phyloP scores from a whole-genome alignment of 768 basidiomycete genomes.

The Lentinula aciculospora region DNA sequence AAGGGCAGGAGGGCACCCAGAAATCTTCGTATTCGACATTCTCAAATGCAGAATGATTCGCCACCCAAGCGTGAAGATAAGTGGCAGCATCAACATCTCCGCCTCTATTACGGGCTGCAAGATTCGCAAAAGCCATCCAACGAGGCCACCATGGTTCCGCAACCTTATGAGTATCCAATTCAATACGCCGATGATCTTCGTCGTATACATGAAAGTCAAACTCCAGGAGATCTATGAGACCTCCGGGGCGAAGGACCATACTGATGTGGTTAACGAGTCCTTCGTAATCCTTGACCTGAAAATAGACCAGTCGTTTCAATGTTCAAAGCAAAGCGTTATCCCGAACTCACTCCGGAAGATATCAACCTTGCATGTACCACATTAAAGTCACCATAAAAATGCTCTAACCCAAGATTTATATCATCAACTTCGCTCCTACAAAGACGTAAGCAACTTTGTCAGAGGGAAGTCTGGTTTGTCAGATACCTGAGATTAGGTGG shows the following conservation, averaged over 20 bases:
- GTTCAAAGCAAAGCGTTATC: conserved; percentile 9
- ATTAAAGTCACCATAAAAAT: conserved; percentile 75
- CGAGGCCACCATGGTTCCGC: conserved; percentile 54
- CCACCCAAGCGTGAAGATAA: conserved; percentile 50
- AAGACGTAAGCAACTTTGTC: conserved; percentile 7
- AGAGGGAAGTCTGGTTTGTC: conserved; percentile 2
- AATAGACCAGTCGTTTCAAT: conserved; percentile 7
- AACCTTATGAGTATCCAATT: conserved; percentile 34
- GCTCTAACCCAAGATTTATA: conserved; percentile 78
- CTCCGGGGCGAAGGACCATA: conserved; percentile 63
- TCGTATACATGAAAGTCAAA: conserved; percentile 67
- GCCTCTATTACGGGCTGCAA: conserved; percentile 51
- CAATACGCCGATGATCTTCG: conserved; percentile 35
- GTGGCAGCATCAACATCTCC: conserved; percentile 60
- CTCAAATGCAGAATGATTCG: conserved; percentile 50
- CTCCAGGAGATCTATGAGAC: conserved; percentile 61
- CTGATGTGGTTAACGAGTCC: conserved; percentile 61
- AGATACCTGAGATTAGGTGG: conserved; percentile 66
- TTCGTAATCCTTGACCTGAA: conserved; percentile 64
- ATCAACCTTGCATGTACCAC: conserved; percentile 71
- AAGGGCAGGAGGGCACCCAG: conserved; percentile 61
- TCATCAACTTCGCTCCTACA: conserved; percentile 78
- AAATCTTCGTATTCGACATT: conserved; percentile 51
- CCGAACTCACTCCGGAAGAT: conserved; percentile 60
- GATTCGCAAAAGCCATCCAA: conserved; percentile 52